Conservation (phyloP, 495 filamentous ascomycete species). For the Xylaria bambusicola region DNA sequence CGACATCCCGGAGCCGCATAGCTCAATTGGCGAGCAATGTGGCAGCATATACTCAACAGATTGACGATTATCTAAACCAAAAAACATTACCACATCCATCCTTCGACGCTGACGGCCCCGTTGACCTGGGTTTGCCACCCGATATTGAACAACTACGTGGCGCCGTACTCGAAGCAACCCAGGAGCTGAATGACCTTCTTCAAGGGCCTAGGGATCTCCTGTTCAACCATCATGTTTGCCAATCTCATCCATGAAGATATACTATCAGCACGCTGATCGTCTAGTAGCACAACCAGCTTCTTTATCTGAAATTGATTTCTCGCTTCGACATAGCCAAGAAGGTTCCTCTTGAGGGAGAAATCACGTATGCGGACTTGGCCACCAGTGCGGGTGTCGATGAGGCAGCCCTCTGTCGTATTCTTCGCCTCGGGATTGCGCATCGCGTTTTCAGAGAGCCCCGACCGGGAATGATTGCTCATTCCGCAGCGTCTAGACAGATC, state of each 20-base stretch:
- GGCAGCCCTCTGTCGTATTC: slow-evolving; percentile 38
- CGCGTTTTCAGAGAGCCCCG: slow-evolving; percentile 48
- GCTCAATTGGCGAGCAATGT: neutral
- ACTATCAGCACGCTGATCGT: neutral
- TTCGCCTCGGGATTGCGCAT: slow-evolving; percentile 49
- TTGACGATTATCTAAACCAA: neutral
- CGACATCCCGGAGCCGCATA: neutral
- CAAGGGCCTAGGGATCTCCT: neutral
- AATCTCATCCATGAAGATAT: neutral
- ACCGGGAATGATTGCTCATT: slow-evolving; percentile 25
- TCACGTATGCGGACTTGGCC: slow-evolving; percentile 39
- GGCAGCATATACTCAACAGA: neutral
- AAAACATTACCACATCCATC: slow-evolving; percentile 12
- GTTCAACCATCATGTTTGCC: neutral
- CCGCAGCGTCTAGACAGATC: slow-evolving; percentile 36
- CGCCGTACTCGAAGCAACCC: slow-evolving; percentile 12
- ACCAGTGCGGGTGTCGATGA: slow-evolving; percentile 22
- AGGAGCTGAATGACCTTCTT: slow-evolving; percentile 25
- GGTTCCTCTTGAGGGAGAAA: slow-evolving; percentile 35
- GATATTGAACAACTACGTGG: slow-evolving; percentile 16
- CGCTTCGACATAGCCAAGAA: slow-evolving; percentile 37
- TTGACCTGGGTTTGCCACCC: slow-evolving; percentile 14
- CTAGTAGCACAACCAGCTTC: slow-evolving; percentile 23
- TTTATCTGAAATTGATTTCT: slow-evolving; percentile 37
- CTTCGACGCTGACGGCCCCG: slow-evolving; percentile 15